These are phyloP conservation scores for Escallonia rubra DNA, from an alignment of 129 eudicot species.

Conservation along the genomic window DNA sequence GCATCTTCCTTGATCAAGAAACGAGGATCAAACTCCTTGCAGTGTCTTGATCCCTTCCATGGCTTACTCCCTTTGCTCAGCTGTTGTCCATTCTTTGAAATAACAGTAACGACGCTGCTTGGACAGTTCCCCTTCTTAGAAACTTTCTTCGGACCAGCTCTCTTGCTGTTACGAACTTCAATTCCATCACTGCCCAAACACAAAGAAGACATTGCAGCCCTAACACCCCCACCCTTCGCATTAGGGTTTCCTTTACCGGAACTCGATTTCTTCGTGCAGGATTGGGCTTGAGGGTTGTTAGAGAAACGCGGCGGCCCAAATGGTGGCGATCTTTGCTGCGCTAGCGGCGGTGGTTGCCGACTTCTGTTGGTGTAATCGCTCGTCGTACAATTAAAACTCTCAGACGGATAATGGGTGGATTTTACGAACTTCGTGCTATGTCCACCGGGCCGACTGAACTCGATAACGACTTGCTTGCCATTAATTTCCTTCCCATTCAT, in stretches of 20 bases:
- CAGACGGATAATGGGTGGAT: background rate
- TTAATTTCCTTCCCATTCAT: constrained; percentile 57
- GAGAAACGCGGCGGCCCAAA: background rate
- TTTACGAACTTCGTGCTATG: constrained; percentile 14
- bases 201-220: constrained; percentile 12
- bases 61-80: constrained; percentile 19
- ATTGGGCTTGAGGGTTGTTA: background rate
- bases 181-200: constrained; percentile 5
- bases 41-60: constrained; percentile 34
- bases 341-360: background rate
- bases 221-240: constrained; percentile 12
- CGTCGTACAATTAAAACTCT: background rate
- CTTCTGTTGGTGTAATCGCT: background rate
- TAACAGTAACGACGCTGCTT: background rate
- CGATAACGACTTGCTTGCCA: constrained; percentile 47
- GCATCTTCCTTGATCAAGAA: constrained; percentile 69
- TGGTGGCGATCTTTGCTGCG: background rate
- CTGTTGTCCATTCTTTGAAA: background rate
- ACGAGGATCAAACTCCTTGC: constrained; percentile 42
- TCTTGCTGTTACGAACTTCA: constrained; percentile 5
- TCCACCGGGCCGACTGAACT: constrained; percentile 57
- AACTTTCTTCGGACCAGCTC: background rate
- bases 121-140: background rate
- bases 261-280: background rate
- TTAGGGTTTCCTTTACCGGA: constrained; percentile 22